These are phyloP conservation scores for Articulospora tetracladia DNA, from an alignment of 495 filamentous ascomycete species.

Conservation along the genomic window DNA sequence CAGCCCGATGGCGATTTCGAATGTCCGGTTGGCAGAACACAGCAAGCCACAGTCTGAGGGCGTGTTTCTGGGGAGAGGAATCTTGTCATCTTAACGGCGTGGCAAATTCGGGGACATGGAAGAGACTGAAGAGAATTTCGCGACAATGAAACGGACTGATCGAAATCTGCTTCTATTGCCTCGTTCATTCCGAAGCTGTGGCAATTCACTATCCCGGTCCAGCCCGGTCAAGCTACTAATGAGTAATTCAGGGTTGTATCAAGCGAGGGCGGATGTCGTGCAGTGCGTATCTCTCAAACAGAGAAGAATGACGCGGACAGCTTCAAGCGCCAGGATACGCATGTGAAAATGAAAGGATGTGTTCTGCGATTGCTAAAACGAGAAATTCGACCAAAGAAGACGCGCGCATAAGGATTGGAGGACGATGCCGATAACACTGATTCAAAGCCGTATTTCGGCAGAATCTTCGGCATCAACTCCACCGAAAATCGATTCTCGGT, in stretches of 20 bases:
- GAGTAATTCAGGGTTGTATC: neutral
- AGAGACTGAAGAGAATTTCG: neutral
- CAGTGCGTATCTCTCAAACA: neutral
- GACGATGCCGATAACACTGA: neutral
- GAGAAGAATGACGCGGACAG: neutral
- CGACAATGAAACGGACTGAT: neutral
- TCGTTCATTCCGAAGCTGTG: neutral
- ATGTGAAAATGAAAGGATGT: too few species aligned
- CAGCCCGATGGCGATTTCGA: neutral
- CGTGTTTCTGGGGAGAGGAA: neutral
- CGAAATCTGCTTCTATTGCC: neutral
- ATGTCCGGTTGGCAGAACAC: neutral
- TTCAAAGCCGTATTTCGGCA: neutral
- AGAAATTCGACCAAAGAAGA: neutral
- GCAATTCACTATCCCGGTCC: neutral
- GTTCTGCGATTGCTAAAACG: too few species aligned
- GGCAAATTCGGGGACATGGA: neutral
- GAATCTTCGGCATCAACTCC: neutral
- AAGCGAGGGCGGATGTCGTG: neutral
- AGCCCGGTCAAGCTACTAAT: neutral
- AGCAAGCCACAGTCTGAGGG: neutral
- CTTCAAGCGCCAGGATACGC: neutral
- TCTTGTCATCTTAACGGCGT: neutral
- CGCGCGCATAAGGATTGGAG: neutral
- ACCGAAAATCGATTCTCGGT: neutral